Conservation (phyloP, 2,329 filamentous ascomycete genomes). For the Raffaelea arxii region DNA sequence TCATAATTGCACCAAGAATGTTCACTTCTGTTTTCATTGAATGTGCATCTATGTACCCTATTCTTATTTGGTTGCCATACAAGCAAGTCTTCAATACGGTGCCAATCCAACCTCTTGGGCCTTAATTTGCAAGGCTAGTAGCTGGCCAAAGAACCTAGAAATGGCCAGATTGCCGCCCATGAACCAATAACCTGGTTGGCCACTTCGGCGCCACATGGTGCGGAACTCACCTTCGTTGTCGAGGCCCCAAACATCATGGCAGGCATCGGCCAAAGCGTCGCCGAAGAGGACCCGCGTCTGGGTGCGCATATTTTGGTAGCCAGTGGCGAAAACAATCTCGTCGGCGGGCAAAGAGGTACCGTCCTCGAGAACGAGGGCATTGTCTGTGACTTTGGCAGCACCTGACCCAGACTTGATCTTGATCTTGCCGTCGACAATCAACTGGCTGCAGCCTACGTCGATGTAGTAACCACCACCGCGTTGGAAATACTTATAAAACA, state of each 20-base stretch:
- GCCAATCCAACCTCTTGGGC: constrained; percentile 16
- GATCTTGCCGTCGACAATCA: constrained; percentile 47
- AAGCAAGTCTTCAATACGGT: constrained; percentile 5
- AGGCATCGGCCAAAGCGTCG: constrained; percentile 45
- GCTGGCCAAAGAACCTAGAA: constrained; percentile 48
- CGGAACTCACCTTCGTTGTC: constrained; percentile 46
- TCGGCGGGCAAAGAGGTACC: constrained; percentile 42
- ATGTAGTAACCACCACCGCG: constrained; percentile 53
- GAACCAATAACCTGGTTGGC: constrained; percentile 56
- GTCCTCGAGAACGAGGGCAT: constrained; percentile 34
- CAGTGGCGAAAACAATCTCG: constrained; percentile 46
- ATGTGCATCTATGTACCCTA: no score
- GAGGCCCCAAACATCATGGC: constrained; percentile 52
- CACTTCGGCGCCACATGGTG: constrained; percentile 48
- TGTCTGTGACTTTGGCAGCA: constrained; percentile 32
- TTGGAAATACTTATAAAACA: constrained; percentile 50
- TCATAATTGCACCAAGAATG: no score
- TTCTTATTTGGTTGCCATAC: no score
- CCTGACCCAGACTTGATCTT: constrained; percentile 42
- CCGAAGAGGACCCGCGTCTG: constrained; percentile 52
- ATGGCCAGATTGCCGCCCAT: constrained; percentile 55
- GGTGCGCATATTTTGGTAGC: constrained; percentile 56
- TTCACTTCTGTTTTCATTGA: no score
- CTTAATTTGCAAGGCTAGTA: constrained; percentile 44
- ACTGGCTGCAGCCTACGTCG: constrained; percentile 41